Percentiles rank a stretch among this genome's conserved stretches.
phyloP scores from a whole-genome alignment of 1,284 basidiomycete genomes.

The Neonothopanus nambi region DNA sequence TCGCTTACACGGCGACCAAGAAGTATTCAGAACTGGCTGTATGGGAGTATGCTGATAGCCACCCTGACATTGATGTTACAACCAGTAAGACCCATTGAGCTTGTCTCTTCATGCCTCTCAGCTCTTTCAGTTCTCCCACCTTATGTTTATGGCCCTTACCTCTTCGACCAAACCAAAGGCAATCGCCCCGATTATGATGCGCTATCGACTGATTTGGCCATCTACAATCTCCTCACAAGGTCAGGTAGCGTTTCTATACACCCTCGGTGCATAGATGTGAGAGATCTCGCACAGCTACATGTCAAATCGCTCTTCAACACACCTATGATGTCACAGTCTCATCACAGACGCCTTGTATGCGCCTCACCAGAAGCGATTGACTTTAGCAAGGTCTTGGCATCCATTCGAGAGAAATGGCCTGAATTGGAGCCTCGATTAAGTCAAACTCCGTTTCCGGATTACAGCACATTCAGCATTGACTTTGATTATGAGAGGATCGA shows the following conservation, averaged over 20 bases:
- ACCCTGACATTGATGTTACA: conserved; percentile 9
- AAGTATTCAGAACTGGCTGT: conserved; percentile 6
- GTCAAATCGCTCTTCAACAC: conserved; percentile 3
- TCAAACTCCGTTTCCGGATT: not conserved
- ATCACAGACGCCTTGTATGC: conserved; percentile 3
- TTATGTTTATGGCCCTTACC: conserved; percentile 6
- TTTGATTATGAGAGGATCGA: conserved; percentile 4
- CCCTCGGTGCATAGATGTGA: conserved; percentile 1
- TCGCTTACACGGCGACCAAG: conserved; percentile 2
- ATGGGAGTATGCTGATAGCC: conserved; percentile 3
- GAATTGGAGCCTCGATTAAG: conserved; percentile 2
- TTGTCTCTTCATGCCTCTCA: not conserved
- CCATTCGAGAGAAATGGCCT: conserved; percentile 4
- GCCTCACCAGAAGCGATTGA: not conserved
- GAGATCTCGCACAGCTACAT: conserved; percentile 5
- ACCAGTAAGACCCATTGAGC: not conserved
- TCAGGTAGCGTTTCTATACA: not conserved
- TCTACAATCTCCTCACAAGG: conserved; percentile 4
- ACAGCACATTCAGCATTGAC: not conserved
- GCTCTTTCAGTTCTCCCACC: not conserved
- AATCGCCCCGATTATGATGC: not conserved
- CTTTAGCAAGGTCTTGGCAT: not conserved
- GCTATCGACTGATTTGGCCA: not conserved
- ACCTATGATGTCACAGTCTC: not conserved
- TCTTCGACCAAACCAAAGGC: not conserved